Evolutionary conservation across 1,284 basidiomycete genomes (phyloP).

Genomic region (Apiotrichum mycotoxinovorans): DNA sequence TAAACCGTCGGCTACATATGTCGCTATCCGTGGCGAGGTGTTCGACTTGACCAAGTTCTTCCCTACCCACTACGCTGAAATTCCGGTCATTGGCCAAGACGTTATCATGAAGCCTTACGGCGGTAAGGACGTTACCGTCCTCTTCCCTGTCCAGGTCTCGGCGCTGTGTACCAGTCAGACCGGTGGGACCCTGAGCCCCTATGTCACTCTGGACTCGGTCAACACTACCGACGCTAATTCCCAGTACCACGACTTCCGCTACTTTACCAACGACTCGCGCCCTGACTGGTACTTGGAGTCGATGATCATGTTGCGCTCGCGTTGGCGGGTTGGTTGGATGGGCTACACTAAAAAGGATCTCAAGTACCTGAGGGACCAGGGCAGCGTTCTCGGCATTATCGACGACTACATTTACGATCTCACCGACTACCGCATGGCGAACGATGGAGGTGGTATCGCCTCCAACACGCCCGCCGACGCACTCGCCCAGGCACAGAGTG

Average conservation of each 20-base stretch:
- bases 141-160: constrained; percentile 96
- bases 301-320: constrained; percentile 86
- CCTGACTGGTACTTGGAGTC: constrained; percentile 97
- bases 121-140: constrained; percentile 66
- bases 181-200: constrained; percentile 72
- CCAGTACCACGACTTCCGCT: constrained; percentile 95
- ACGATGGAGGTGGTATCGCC: constrained; percentile 53
- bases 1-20: constrained; percentile 70
- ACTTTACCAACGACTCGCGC: constrained; percentile 76
- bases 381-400: constrained; percentile 68
- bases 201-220: constrained; percentile 69
- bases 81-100: constrained; percentile 72
- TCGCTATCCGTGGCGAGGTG: constrained; percentile 86
- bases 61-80: constrained; percentile 61
- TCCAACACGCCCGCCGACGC: constrained; percentile 58
- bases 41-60: constrained; percentile 42
- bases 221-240: constrained; percentile 72
- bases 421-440: constrained; percentile 62
- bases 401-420: constrained; percentile 84
- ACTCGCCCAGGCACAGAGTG: constrained; percentile 51
- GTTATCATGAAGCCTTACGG: constrained; percentile 72
- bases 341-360: constrained; percentile 81
- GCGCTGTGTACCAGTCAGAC: constrained; percentile 85
- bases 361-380: constrained; percentile 64
- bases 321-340: constrained; percentile 80